Conservation (phyloP, 176 grass and related monocot species). For the Dactylis glomerata region DNA sequence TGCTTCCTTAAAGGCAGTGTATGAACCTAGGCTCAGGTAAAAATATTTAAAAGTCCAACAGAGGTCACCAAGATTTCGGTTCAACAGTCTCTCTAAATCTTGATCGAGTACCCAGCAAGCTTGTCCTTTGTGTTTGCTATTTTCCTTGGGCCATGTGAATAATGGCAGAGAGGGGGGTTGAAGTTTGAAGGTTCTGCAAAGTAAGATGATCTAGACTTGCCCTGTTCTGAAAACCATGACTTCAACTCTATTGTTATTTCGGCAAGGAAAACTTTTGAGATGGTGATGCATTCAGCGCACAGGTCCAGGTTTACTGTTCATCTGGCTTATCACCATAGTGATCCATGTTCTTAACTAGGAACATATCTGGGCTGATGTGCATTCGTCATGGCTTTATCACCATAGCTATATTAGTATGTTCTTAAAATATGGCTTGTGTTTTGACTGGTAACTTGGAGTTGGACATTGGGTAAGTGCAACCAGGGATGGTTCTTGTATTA, state of each 20-base stretch:
- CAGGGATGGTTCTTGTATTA: no score
- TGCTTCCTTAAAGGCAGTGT: background rate
- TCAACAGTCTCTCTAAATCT: background rate
- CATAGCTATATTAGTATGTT: no score
- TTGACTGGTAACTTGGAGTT: no score
- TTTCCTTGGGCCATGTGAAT: no score
- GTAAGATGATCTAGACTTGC: background rate
- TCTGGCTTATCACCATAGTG: background rate
- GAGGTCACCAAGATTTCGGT: background rate
- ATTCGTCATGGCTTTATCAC: no score
- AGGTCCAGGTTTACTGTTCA: background rate
- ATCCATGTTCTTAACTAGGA: no score
- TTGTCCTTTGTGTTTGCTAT: background rate
- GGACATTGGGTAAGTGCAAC: no score
- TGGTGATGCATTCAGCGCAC: background rate
- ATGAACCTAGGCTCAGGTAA: background rate
- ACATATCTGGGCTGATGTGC: no score
- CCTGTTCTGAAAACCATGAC: background rate
- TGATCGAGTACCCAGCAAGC: background rate
- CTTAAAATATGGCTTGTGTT: no score
- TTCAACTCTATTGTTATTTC: background rate
- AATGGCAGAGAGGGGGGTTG: no score
- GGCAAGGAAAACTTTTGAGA: background rate
- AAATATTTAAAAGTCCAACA: background rate
- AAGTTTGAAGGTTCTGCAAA: background rate